Percentiles rank a stretch among this genome's conserved stretches.
These are phyloP conservation scores for Calocybe indica DNA, from an alignment of 768 basidiomycete species.

Conservation along the genomic window DNA sequence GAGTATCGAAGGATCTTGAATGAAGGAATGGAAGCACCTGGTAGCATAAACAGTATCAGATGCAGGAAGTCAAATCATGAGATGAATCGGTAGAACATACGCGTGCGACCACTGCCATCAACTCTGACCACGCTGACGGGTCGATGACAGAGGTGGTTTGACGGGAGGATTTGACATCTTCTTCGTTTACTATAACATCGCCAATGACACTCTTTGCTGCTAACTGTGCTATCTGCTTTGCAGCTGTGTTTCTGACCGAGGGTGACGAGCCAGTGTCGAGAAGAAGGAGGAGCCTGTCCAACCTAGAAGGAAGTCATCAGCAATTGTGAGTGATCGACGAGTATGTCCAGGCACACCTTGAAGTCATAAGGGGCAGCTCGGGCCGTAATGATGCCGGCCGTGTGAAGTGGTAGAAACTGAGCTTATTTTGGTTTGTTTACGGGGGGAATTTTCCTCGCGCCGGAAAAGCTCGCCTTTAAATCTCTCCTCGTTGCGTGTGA, in stretches of 20 bases:
- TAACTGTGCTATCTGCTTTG: constrained; percentile 91
- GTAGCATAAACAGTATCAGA: constrained; percentile 4
- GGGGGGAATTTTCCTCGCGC: constrained; percentile 50
- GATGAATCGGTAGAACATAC: constrained; percentile 34
- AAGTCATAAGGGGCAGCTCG: constrained; percentile 63
- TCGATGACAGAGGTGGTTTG: constrained; percentile 57
- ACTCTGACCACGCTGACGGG: constrained; percentile 81
- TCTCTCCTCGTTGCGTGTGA: constrained; percentile 45
- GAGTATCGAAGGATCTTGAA: constrained; percentile 89
- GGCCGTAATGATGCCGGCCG: constrained; percentile 29
- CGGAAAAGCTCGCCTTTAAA: constrained; percentile 51
- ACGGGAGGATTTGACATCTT: constrained; percentile 63
- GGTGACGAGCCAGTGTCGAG: constrained; percentile 92
- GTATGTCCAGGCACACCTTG: constrained; percentile 42
- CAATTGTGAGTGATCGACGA: background rate
- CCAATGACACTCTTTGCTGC: constrained; percentile 81
- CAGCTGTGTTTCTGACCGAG: constrained; percentile 90
- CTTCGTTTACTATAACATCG: constrained; percentile 71
- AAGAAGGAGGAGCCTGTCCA: constrained; percentile 94
- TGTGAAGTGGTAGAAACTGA: constrained; percentile 18
- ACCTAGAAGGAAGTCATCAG: constrained; percentile 38
- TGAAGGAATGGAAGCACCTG: constrained; percentile 89
- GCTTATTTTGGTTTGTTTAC: constrained; percentile 41
- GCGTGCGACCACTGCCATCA: constrained; percentile 85
- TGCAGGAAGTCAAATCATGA: background rate